phyloP scores from a whole-genome alignment of 495 filamentous ascomycete species.

The Daldinia childiae region DNA sequence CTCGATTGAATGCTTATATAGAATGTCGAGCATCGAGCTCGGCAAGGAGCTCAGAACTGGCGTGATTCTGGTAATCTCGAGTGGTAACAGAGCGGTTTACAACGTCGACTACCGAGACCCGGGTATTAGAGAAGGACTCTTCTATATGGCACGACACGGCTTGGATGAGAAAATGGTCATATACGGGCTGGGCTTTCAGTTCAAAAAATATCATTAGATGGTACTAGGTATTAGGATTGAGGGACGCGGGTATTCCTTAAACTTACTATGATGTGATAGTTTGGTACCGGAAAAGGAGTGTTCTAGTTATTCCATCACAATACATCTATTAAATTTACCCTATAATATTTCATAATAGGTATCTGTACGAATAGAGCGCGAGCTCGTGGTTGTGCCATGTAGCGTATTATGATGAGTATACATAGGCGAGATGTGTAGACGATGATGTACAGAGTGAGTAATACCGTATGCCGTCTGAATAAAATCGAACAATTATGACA shows the following conservation, averaged over 20 bases:
- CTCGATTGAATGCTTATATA: conserved; percentile 1
- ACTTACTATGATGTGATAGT: not conserved
- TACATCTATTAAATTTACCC: not conserved
- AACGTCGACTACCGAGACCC: conserved; percentile 3
- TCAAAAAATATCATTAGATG: conserved; percentile 2
- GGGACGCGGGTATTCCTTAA: not conserved
- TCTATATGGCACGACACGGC: conserved; percentile 24
- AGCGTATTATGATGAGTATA: not conserved
- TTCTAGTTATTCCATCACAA: not conserved
- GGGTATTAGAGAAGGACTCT: conserved; percentile 27
- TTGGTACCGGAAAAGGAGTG: not conserved
- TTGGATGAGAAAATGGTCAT: conserved; percentile 32
- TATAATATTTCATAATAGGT: not conserved
- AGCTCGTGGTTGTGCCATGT: not conserved
- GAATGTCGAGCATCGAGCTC: conserved; percentile 20
- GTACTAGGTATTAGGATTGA: not conserved
- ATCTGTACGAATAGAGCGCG: not conserved
- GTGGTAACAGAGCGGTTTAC: conserved; percentile 8
- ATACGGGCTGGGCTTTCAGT: conserved; percentile 32
- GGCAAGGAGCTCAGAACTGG: conserved; percentile 13
- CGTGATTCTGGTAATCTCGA: conserved; percentile 25
- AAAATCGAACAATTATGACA: not conserved
- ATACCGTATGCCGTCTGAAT: not conserved
- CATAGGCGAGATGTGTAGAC: not conserved
- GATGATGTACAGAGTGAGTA: not conserved